phyloP scores from a whole-genome alignment of 371 early-diverging fungal genomes.

The Mucor sp. region DNA sequence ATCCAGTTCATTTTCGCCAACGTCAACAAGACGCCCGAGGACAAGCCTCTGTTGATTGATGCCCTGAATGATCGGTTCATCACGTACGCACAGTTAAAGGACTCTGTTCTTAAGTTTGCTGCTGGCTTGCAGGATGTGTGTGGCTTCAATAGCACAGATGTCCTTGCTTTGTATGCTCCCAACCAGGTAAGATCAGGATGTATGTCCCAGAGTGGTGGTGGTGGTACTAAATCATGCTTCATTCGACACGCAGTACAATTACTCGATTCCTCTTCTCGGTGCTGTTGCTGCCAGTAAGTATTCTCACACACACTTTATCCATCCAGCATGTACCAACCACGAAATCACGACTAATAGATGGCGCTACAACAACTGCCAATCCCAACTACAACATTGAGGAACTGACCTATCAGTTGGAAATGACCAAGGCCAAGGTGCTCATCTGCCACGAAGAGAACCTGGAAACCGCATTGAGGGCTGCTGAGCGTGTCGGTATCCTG shows the following conservation, averaged over 20 bases:
- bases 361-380: conserved; percentile 71
- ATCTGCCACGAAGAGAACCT: conserved; percentile 54
- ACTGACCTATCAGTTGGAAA: conserved; percentile 69
- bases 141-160: conserved; percentile 66
- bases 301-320: background rate
- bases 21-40: conserved; percentile 32
- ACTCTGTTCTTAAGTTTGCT: conserved; percentile 61
- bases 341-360: conserved; percentile 22
- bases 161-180: conserved; percentile 68
- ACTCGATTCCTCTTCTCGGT: conserved; percentile 38
- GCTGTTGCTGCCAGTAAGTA: conserved; percentile 40
- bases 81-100: conserved; percentile 68
- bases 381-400: conserved; percentile 78
- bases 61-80: conserved; percentile 22
- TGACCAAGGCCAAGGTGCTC: conserved; percentile 65
- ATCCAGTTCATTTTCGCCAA: conserved; percentile 27
- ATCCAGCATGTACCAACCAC: background rate
- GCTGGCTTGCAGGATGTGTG: conserved; percentile 65
- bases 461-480: conserved; percentile 56
- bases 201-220: no score
- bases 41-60: conserved; percentile 62
- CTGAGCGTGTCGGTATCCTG: conserved; percentile 55
- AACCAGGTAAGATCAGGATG: conserved; percentile 49
- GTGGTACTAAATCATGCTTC: no score
- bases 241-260: conserved; percentile 48